Percentiles rank a stretch among this genome's conserved stretches.
These are phyloP conservation scores for Neoboletus magnificus DNA, from an alignment of 768 basidiomycete genomes.

Conservation along the genomic window DNA sequence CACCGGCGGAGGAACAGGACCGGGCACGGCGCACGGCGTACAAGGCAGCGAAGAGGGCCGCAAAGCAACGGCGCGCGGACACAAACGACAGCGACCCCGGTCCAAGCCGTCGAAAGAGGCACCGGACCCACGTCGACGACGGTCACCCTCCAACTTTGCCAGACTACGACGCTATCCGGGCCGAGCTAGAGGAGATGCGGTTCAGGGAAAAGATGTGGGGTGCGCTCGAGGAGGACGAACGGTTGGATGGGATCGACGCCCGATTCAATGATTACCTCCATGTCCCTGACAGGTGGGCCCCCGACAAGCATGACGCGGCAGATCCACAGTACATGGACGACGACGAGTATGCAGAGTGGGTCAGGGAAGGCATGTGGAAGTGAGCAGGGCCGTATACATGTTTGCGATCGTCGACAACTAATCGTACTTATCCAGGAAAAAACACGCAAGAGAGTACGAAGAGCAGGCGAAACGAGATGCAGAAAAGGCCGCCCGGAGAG, in stretches of 20 bases:
- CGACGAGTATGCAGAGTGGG: constrained; percentile 85
- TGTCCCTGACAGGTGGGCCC: constrained; percentile 66
- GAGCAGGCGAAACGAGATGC: constrained; percentile 58
- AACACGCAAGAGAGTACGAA: constrained; percentile 63
- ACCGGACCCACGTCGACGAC: background rate
- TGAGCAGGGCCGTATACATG: constrained; percentile 31
- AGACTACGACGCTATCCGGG: constrained; percentile 48
- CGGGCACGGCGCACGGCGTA: constrained; percentile 37
- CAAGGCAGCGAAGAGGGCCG: constrained; percentile 53
- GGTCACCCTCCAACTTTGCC: constrained; percentile 22
- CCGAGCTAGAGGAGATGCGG: constrained; percentile 57
- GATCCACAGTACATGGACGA: constrained; percentile 65
- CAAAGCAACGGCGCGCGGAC: constrained; percentile 30
- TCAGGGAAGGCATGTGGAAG: constrained; percentile 84
- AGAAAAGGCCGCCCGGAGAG: constrained; percentile 48
- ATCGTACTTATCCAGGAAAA: constrained; percentile 44
- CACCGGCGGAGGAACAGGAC: constrained; percentile 55
- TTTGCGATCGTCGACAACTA: background rate
- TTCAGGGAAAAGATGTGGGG: constrained; percentile 74
- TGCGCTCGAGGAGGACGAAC: constrained; percentile 70
- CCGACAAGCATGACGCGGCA: constrained; percentile 39
- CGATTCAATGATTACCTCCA: constrained; percentile 66
- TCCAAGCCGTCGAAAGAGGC: constrained; percentile 3
- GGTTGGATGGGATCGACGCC: constrained; percentile 59
- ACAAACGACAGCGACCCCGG: background rate